Conservation (phyloP, 208 protist genomes). For the Trichomonas vaginalis region DNA sequence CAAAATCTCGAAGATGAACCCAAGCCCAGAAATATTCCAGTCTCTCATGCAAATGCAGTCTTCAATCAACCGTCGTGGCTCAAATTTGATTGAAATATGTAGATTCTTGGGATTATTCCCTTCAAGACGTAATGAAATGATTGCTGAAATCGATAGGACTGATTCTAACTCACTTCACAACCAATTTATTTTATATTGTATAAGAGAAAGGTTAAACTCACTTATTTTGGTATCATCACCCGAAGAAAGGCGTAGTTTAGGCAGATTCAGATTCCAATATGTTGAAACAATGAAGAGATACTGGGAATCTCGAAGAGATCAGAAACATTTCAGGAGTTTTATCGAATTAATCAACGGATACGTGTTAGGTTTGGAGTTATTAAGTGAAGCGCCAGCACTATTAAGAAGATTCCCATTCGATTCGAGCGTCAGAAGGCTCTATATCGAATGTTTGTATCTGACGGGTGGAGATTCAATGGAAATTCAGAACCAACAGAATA, state of each 20-base stretch:
- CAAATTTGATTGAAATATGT: neutral
- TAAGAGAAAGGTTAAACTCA: neutral
- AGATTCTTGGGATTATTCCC: neutral
- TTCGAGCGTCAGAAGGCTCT: neutral
- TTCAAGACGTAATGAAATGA: neutral
- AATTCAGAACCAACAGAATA: neutral
- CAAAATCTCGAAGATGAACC: neutral
- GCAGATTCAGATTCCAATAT: neutral
- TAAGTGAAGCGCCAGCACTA: neutral
- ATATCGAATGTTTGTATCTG: neutral
- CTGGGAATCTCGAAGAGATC: neutral
- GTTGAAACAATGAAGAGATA: neutral
- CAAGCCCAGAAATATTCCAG: neutral
- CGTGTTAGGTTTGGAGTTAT: neutral
- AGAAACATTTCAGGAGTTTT: neutral
- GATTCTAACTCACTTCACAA: neutral
- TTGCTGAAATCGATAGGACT: neutral
- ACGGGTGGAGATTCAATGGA: neutral
- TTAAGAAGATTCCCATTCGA: neutral
- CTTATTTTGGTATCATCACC: neutral
- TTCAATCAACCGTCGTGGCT: neutral
- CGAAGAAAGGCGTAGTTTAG: neutral
- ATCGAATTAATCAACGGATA: neutral
- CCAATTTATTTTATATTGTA: neutral
- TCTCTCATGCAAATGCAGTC: neutral